Conservation (phyloP, 1,284 basidiomycete genomes). For the Austropuccinia psidii region DNA sequence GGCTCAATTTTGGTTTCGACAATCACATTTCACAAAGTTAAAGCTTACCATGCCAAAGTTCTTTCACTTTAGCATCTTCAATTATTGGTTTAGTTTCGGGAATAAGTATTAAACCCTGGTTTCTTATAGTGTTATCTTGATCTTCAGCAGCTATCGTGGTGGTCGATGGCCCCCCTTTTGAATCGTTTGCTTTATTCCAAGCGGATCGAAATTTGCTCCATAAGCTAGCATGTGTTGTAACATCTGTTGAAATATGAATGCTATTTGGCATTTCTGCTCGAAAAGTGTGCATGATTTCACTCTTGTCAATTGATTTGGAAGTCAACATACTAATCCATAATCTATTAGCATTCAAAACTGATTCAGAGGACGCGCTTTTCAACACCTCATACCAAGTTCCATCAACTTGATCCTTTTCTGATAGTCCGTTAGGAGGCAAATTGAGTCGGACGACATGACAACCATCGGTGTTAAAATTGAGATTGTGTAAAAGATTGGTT, state of each 20-base stretch:
- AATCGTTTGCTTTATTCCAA: constrained; percentile 18
- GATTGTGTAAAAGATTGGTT: not conserved
- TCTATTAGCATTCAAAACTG: constrained; percentile 12
- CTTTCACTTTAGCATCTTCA: constrained; percentile 25
- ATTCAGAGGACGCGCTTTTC: not conserved
- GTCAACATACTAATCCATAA: constrained; percentile 24
- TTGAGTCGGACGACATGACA: constrained; percentile 12
- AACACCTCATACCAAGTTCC: constrained; percentile 7
- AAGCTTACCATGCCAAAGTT: constrained; percentile 24
- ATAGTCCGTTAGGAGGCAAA: constrained; percentile 7
- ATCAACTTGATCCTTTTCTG: constrained; percentile 15
- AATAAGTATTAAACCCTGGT: not conserved
- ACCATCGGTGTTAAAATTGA: constrained; percentile 4
- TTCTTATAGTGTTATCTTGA: not conserved
- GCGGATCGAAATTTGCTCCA: constrained; percentile 23
- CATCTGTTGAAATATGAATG: constrained; percentile 26
- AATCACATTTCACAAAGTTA: not conserved
- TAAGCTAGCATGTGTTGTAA: constrained; percentile 7
- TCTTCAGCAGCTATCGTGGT: not conserved
- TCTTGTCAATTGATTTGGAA: not conserved
- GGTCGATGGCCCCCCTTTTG: not conserved
- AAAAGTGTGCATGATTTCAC: constrained; percentile 3
- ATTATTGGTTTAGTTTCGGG: not conserved
- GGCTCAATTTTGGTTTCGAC: not conserved
- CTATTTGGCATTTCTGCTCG: constrained; percentile 22